phyloP scores from a whole-genome alignment of 2,329 filamentous ascomycete species.

The Rhytidhysteron rufulum region DNA sequence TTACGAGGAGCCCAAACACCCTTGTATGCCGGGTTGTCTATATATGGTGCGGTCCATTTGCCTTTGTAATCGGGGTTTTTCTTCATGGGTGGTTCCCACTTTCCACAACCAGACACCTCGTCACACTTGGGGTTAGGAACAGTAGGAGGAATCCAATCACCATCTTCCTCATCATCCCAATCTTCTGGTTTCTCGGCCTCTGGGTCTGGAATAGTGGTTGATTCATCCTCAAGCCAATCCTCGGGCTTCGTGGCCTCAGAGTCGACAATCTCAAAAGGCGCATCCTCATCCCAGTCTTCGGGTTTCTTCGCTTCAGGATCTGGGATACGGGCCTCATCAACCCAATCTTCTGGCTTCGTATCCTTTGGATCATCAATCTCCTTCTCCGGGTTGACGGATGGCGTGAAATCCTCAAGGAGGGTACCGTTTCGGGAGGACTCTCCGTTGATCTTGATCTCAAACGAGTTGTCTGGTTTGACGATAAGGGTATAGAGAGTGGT shows the following conservation, averaged over 20 bases:
- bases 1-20: constrained; percentile 90
- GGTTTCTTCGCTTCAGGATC: constrained; percentile 95
- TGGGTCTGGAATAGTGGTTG: constrained; percentile 78
- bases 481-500: constrained; percentile 95
- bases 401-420: constrained; percentile 89
- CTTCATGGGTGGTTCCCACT: constrained; percentile 87
- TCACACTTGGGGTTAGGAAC: constrained; percentile 95
- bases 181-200: constrained; percentile 97
- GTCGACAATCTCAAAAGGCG: constrained; percentile 92
- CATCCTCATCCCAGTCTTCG: constrained; percentile 98
- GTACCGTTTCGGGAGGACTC: constrained; percentile 83
- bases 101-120: constrained; percentile 88
- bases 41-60: constrained; percentile 89
- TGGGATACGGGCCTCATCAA: constrained; percentile 84
- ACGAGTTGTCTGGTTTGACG: constrained; percentile 94
- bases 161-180: constrained; percentile 99
- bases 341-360: constrained; percentile 92
- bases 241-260: constrained; percentile 87
- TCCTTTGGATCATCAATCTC: constrained; percentile 96
- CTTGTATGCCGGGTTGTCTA: constrained; percentile 99
- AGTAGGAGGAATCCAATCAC: constrained; percentile 89
- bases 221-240: constrained; percentile 93
- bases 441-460: constrained; percentile 86
- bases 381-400: constrained; percentile 86
- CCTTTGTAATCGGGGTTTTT: constrained; percentile 98